phyloP scores from a whole-genome alignment of 805 yeast genomes.

The Schwanniomyces pseudopolymorphus region DNA sequence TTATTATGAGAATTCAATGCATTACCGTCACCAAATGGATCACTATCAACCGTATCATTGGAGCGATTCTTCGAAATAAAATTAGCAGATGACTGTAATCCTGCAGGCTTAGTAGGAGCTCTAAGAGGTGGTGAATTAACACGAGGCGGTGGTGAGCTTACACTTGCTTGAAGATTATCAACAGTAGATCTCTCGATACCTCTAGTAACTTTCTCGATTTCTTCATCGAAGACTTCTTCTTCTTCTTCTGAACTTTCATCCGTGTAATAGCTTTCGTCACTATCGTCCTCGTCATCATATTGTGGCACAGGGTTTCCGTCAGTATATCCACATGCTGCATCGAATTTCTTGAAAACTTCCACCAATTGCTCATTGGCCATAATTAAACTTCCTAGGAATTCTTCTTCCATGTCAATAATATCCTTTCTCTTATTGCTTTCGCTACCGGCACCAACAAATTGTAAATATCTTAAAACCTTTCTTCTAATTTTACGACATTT shows the following conservation, averaged over 20 bases:
- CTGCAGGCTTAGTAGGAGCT: conserved; percentile 23
- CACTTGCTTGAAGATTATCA: neutral
- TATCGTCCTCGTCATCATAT: conserved; percentile 24
- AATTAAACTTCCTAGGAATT: conserved; percentile 81
- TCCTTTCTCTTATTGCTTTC: conserved; percentile 25
- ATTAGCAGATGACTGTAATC: conserved; percentile 8
- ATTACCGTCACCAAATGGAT: conserved; percentile 41
- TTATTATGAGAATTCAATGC: conserved; percentile 9
- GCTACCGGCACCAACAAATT: conserved; percentile 62
- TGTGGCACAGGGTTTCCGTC: conserved; percentile 39
- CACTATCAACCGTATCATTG: conserved; percentile 26
- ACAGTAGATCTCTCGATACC: conserved; percentile 6
- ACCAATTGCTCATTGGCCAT: conserved; percentile 91
- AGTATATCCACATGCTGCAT: conserved; percentile 47
- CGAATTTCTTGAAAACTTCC: conserved; percentile 65
- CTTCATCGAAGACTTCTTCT: conserved; percentile 35
- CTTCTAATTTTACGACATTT: conserved; percentile 75
- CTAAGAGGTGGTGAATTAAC: conserved; percentile 26
- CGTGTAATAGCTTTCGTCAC: conserved; percentile 39
- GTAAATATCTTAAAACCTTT: conserved; percentile 77
- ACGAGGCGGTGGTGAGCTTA: neutral
- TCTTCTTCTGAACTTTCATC: conserved; percentile 28
- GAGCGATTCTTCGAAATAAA: conserved; percentile 23
- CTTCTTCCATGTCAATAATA: conserved; percentile 55
- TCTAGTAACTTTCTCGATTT: conserved; percentile 3